Evolutionary conservation across 352 stramenopile species (phyloP), one percentile per base, ranked within the genome.

Genomic region (Globisporangium ultimum): DNA sequence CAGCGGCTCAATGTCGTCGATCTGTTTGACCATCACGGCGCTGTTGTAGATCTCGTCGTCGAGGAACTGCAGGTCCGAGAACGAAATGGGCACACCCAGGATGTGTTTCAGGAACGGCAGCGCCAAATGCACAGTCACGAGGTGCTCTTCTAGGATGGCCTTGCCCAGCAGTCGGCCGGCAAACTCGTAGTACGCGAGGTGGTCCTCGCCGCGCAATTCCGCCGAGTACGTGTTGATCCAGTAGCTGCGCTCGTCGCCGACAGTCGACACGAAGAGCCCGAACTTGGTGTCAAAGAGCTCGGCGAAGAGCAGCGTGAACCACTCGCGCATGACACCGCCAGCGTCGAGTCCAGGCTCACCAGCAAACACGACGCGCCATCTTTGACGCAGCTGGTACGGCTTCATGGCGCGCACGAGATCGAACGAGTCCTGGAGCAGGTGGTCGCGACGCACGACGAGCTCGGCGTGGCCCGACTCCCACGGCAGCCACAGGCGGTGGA

Each of bases 21-120:
- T 87, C 61, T 87, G 76, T 58, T 88, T 80, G 14, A 93, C 63
- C 53, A 78, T 79, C 58, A 83, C 61, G 1, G 81, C 76, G 53
- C 80, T 88, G 40, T 76, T 84, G 67, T 93, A 88, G 56, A 91
- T 91, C 52, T 91, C 69, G 43, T 91, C 80, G 63, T 97, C 89
- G 17, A 96, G 68, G 55, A 95, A 94, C 58, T 97, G 84, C 34
- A 97, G 72, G 63, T 97, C 89, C 8, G 82, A 91, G 60, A 96
- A 96, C 12, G 86, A 93, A 43, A 97, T 89, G 1, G 88, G 80
- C 4, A 92, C 79, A 5, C 84, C 88, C 9, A 97, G 55, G 32
- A 97, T 87, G 53, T 96, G 89, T 67, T 96, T 96, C 24, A 96
- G 70, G 55, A 97, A 84, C 17, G 88, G 88, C 41, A 96, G 60